phyloP scores from a whole-genome alignment of 148 eudicot genomes.

The Nepenthes mirabilis region DNA sequence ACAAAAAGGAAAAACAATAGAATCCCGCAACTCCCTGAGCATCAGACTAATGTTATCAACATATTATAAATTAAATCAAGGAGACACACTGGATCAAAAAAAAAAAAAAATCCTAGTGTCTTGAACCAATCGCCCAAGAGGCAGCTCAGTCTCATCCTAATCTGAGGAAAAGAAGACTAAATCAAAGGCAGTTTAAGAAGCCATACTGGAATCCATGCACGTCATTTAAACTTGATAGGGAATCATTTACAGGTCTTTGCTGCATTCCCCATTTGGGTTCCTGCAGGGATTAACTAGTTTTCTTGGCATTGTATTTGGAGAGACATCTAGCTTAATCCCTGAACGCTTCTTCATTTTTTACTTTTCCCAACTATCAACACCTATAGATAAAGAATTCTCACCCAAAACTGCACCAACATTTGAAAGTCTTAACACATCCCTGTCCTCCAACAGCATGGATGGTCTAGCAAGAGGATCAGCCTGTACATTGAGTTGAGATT shows the following conservation, averaged over 20 bases:
- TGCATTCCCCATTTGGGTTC: constrained; percentile 49
- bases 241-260: constrained; percentile 31
- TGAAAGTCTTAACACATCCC: constrained; percentile 31
- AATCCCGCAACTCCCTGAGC: no score
- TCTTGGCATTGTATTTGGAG: constrained; percentile 21
- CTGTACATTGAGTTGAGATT: constrained; percentile 23
- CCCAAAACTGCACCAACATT: constrained; percentile 22
- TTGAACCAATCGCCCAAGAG: not conserved
- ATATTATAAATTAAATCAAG: no score
- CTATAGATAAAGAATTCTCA: constrained; percentile 34
- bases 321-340: constrained; percentile 44
- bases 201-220: constrained; percentile 41
- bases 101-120: no score
- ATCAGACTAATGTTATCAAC: no score
- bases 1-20: no score
- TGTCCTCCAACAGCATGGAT: constrained; percentile 34
- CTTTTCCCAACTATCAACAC: constrained; percentile 53
- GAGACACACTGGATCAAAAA: no score
- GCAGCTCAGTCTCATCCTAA: not conserved
- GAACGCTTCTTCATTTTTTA: constrained; percentile 63
- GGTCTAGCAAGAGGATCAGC: constrained; percentile 33
- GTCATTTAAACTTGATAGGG: constrained; percentile 30
- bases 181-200: not conserved
- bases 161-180: not conserved
- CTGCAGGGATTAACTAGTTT: constrained; percentile 36